Evolutionary conservation across 257 asterid species (phyloP), one percentile per base, ranked within the genome.

Genomic region (Solanum piurae): DNA sequence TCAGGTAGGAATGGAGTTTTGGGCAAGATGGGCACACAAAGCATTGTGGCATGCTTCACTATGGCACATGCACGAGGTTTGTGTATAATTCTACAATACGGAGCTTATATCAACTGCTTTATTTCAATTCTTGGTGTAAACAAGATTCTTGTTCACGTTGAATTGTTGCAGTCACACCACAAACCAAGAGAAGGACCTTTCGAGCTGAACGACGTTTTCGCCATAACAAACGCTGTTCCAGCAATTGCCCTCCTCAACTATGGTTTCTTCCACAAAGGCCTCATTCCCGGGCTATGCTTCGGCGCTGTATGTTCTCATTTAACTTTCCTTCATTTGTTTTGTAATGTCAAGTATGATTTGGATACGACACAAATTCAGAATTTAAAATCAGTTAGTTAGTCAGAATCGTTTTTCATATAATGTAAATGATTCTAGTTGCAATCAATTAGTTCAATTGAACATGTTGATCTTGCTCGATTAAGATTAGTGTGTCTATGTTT

Each of bases 11-110:
- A 97, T 97, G 99, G 99, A 97, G 88, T 97, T 91, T 90, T 97
- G 99, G 99, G 99, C 99, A 16, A 92, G 99, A 91, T 97, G 99
- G 99, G 99, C 99, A 34, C 99, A 97, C 74, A 91, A 86, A 91
- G 99, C 98, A 18, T 90, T 97, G 10, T 97, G 99, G 99, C 99
- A 97, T 89, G 98, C 98, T 86, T 97, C 99, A 8, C 87, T 97
- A 20, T 97, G 99, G 99, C 96, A 97, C 92, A 97, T 97, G 99
- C 99, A 96, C 89, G 98, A 97, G 98, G 99, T 97, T 29, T 46
- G 85, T 46, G 69, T 5, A 12, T 75, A 38, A 25, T 77, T 76
- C 10, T 8, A 27, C 38, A 5, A 25, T 68, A 72, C 14, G 49
- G 6, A n/a, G 52, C 4, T 55, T 79, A 14, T 3, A 16, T 71